Conservation (phyloP, 257 asterid species). For the Voacanga thouarsii region DNA sequence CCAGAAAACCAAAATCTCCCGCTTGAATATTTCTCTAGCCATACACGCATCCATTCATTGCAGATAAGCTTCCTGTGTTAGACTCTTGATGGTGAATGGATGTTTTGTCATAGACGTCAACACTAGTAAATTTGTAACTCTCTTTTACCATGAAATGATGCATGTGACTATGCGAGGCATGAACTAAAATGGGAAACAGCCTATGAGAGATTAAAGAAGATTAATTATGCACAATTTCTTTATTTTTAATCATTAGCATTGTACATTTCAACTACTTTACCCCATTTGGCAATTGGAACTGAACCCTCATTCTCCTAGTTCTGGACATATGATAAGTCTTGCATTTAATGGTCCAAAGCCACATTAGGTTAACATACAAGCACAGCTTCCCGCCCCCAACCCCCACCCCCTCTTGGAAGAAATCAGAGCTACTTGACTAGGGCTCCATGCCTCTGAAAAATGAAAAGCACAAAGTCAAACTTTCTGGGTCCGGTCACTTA, state of each 20-base stretch:
- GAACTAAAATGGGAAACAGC: background rate
- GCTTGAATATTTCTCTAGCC: background rate
- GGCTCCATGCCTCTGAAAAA: background rate
- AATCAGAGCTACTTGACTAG: background rate
- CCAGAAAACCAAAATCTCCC: background rate
- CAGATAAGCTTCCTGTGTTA: background rate
- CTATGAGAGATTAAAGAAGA: background rate
- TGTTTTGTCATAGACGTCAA: background rate
- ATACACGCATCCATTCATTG: background rate
- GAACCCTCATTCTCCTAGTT: background rate
- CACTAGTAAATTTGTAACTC: background rate
- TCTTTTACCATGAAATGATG: background rate
- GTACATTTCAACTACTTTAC: no score
- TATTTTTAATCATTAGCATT: background rate
- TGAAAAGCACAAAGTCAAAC: background rate
- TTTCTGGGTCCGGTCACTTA: background rate
- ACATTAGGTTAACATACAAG: background rate
- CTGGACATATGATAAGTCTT: background rate
- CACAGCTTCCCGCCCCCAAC: background rate
- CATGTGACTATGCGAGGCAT: background rate
- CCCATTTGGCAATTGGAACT: background rate
- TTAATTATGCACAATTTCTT: background rate
- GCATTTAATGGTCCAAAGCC: background rate
- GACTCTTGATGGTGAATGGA: background rate
- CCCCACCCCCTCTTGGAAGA: background rate